Evolutionary conservation across 352 stramenopile genomes (phyloP), one percentile per base, ranked within the genome.

Genomic region (Halophytophthora batemanensis): DNA sequence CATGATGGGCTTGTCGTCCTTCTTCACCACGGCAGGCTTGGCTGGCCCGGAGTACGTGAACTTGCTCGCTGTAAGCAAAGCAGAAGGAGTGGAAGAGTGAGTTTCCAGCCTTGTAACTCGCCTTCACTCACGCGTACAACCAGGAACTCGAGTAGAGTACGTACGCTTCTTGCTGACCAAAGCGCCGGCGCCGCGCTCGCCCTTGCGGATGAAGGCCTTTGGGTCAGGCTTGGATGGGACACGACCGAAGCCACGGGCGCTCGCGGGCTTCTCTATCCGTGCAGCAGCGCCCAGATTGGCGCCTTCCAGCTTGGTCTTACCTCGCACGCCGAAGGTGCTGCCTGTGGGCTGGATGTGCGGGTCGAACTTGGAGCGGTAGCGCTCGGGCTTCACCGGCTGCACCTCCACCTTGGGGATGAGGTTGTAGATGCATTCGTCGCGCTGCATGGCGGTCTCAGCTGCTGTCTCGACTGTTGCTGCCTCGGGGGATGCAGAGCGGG

Each of bases 381-480:
- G 86, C 21, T 82, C 71, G 18, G 86, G 82, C 66, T 97, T 98
- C 14, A 57, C 56, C 19, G 72, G 61, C 25, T 76, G 57, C 48
- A 81, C 67, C 35, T 74, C 64, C 29, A 88, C 68, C 46, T 83
- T 71, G 7, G 89, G 86, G 53, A 97, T 93, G 45, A 96, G 74
- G 68, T 97, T 97, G 70, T 92, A 96, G 64, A 97, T 97, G 67
- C 82, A 89, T 60, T 92, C 82, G 29, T 91, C 81, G n/a, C 81
- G 76, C 63, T 88, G 80, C 80, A 88, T 88, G 39, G 18, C n/a
- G n/a, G n/a, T n/a, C n/a, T n/a, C n/a, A n/a, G n/a, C n/a, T n/a
- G n/a, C n/a, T n/a, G n/a, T n/a, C n/a, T n/a, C n/a, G n/a, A n/a
- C n/a, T n/a, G n/a, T n/a, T n/a, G n/a, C n/a, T n/a, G n/a, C n/a